Percentiles rank a stretch among this genome's conserved stretches.
Evolutionary conservation across 257 asterid genomes (phyloP).

Genomic region (Rhazya stricta): DNA sequence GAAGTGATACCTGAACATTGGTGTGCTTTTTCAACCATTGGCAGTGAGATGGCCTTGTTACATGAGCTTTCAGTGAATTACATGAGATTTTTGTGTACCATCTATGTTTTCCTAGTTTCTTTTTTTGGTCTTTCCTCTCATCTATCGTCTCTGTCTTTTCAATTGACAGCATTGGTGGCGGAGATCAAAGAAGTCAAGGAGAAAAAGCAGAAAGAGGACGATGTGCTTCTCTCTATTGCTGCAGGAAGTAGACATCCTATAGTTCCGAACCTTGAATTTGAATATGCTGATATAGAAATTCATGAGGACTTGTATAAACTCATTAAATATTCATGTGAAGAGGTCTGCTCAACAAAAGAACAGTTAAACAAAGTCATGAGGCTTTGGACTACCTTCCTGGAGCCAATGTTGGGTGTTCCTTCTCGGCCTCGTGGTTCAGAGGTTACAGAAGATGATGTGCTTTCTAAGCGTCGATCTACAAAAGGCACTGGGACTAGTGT

Average conservation of each 20-base stretch:
- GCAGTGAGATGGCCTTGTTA: background rate
- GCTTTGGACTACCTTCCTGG: constrained; percentile 85
- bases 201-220: constrained; percentile 73
- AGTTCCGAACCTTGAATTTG: constrained; percentile 70
- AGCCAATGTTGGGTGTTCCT: constrained; percentile 73
- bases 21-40: background rate
- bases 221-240: constrained; percentile 60
- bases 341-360: constrained; percentile 90
- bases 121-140: constrained; percentile 20
- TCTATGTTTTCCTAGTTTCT: background rate
- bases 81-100: background rate
- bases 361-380: constrained; percentile 72
- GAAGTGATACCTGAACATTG: background rate
- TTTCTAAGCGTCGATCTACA: constrained; percentile 32
- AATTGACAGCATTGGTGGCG: constrained; percentile 61
- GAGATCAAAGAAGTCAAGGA: constrained; percentile 93
- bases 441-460: constrained; percentile 44
- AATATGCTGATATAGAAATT: constrained; percentile 63
- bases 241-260: constrained; percentile 78
- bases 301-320: constrained; percentile 83
- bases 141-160: constrained; percentile 11
- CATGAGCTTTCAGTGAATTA: background rate
- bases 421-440: constrained; percentile 46
- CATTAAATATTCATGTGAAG: constrained; percentile 83
- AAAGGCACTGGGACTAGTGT: constrained; percentile 33